Base-by-base conservation (phyloP, 306 rosid genomes). In the Phaseolus lunatus region DNA sequence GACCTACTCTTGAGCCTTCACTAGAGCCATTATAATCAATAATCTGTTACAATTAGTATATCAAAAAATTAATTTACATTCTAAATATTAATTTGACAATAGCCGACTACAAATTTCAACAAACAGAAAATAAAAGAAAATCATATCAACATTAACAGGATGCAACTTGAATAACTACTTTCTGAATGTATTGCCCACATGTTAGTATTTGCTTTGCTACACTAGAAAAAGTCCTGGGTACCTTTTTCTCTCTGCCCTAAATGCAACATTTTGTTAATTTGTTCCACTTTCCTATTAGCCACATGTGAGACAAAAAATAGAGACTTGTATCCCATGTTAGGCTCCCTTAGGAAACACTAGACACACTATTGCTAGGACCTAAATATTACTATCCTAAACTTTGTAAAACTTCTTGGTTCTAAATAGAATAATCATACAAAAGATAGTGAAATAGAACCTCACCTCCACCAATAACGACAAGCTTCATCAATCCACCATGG, bases 391-490 rank as follows among this genome's bases (percentile, higher is more conserved):
- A 56, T 33, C 16, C 26, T 18, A 67, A 67, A 59, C 39, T 66
- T 66, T 10, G 23, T 20, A 7, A 35, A 75, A 72, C 47, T 39
- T 83, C 37, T 23, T 68, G 26, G 31, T 48, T 73, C 57, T 15
- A 53, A 41, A 73, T 37, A 16, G 59, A 75, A 67, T 20, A 63
- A 27, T 13, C 24, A 53, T 24, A 70, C 47, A 48, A 71, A 31
- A 62, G 69, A 44, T 68, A 27, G 58, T 26, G 16, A 77, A 59
- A 70, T 26, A 71, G 63, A 80, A 41, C 59, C 83, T 83, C 79
- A 92, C 99, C 99, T 92, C 99, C 99, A 77, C 99, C 99, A 84
- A 95, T 92, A 83, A 95, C 87, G 77, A 87, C 97, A 64, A 95
- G 92, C 89, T 89, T 95, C 99, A 95, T 95, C 58, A 95, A 82